These are phyloP conservation scores for Cyclotella kingstonii DNA, from an alignment of 108 stramenopile genomes.

Conservation along the genomic window DNA sequence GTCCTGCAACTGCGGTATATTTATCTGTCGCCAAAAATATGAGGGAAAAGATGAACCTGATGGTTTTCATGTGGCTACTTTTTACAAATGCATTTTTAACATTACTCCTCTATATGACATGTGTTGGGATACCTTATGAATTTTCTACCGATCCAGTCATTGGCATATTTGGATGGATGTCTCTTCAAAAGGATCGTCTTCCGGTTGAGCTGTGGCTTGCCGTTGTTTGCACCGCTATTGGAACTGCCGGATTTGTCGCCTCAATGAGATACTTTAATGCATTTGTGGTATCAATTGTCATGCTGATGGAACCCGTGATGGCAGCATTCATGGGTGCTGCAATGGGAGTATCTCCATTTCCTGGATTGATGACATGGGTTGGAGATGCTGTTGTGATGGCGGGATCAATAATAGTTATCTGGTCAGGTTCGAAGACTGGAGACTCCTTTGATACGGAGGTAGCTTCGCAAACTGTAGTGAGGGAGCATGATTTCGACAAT, in stretches of 20 bases:
- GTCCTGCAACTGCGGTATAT: slow-evolving; percentile 34
- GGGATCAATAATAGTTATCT: slow-evolving; percentile 36
- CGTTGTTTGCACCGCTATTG: slow-evolving; percentile 53
- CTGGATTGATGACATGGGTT: slow-evolving; percentile 35
- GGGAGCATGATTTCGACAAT: too few relatives aligned
- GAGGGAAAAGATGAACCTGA: slow-evolving; percentile 36
- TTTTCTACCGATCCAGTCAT: slow-evolving; percentile 31
- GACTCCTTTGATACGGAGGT: too few relatives aligned
- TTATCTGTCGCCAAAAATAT: slow-evolving; percentile 53
- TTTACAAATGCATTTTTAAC: slow-evolving; percentile 45
- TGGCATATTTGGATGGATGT: slow-evolving; percentile 59
- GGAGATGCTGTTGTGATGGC: slow-evolving; percentile 31
- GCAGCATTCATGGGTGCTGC: slow-evolving; percentile 30
- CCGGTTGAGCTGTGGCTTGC: slow-evolving; percentile 50
- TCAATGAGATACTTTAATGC: slow-evolving; percentile 67
- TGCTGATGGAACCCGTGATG: slow-evolving; percentile 45
- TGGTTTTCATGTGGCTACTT: slow-evolving; percentile 60
- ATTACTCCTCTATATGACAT: slow-evolving; percentile 35
- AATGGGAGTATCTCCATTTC: slow-evolving; percentile 28
- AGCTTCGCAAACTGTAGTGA: too few relatives aligned
- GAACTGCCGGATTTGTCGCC: slow-evolving; percentile 63
- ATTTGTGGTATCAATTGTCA: slow-evolving; percentile 54
- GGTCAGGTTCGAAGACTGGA: slow-evolving; percentile 42
- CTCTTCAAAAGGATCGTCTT: slow-evolving; percentile 37
- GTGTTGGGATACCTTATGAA: slow-evolving; percentile 15